These are phyloP conservation scores for Copromyces sp. DNA, from an alignment of 495 filamentous ascomycete genomes.

Conservation along the genomic window DNA sequence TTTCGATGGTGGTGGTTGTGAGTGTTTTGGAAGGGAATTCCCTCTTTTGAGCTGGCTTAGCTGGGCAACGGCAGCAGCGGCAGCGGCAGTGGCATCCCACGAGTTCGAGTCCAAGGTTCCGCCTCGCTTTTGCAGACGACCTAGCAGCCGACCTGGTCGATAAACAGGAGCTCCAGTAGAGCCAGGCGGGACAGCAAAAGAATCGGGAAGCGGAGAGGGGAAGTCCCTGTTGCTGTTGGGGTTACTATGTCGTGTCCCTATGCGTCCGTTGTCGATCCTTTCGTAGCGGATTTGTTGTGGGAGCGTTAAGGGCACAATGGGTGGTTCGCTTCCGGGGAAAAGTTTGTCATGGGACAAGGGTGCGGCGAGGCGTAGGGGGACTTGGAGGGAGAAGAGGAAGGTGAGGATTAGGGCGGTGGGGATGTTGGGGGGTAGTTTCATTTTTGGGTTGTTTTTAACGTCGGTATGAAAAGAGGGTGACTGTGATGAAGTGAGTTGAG, in stretches of 20 bases:
- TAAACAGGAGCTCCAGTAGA: not conserved
- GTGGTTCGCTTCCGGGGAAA: not conserved
- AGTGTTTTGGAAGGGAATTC: not conserved
- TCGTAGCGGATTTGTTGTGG: not conserved
- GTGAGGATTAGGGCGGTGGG: not conserved
- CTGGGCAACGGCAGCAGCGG: not conserved
- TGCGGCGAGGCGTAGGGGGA: not conserved
- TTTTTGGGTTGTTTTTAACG: not conserved
- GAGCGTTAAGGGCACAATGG: not conserved
- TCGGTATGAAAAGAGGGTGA: not conserved
- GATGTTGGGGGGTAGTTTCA: not conserved
- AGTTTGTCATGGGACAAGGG: not conserved
- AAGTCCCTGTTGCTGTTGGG: not conserved
- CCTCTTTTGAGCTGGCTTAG: not conserved
- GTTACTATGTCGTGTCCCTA: not conserved
- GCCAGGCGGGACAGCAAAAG: not conserved
- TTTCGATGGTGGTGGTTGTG: not conserved
- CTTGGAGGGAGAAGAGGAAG: not conserved
- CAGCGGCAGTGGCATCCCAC: not conserved
- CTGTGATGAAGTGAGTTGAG: not conserved
- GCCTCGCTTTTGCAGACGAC: not conserved
- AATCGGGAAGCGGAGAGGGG: not conserved
- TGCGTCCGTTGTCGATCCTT: not conserved
- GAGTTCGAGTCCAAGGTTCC: not conserved
- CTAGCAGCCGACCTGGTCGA: not conserved